Evolutionary conservation across 352 stramenopile genomes (phyloP).

Genomic region (Globisporangium irregulare): DNA sequence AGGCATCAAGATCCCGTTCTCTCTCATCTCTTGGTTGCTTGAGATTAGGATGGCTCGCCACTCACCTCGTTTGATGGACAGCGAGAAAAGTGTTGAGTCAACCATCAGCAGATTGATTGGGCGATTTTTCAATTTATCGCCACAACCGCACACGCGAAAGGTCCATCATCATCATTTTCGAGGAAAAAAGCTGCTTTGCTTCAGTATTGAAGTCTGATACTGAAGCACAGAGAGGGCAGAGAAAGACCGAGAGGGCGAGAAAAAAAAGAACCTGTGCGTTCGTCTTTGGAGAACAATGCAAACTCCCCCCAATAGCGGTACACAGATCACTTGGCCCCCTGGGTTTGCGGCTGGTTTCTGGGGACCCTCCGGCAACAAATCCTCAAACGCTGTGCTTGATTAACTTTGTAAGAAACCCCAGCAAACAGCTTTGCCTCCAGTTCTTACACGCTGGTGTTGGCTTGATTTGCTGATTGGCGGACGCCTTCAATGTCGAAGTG

Average conservation of each 20-base stretch:
- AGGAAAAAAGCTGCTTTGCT: neutral
- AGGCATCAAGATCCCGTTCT: neutral
- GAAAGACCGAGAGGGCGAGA: neutral
- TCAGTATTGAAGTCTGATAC: constrained; percentile 6
- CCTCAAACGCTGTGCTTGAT: neutral
- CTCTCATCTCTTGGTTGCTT: neutral
- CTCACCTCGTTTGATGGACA: neutral
- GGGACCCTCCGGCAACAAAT: neutral
- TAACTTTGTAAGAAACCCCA: neutral
- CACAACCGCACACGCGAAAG: neutral
- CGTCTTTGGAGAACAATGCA: neutral
- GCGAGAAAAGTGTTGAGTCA: neutral
- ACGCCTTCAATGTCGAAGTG: neutral
- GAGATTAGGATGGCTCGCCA: neutral
- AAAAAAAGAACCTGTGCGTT: neutral
- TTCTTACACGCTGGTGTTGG: neutral
- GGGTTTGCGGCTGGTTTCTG: neutral
- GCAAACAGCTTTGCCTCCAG: neutral
- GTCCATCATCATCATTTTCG: neutral
- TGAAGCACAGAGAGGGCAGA: neutral
- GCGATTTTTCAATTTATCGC: neutral
- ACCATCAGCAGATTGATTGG: neutral
- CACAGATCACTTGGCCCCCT: neutral
- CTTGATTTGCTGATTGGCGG: neutral
- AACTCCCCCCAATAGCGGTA: neutral